Percentiles rank a stretch among this genome's conserved stretches.
Conservation (phyloP, 768 basidiomycete genomes). For the Pulveroboletus sp. region DNA sequence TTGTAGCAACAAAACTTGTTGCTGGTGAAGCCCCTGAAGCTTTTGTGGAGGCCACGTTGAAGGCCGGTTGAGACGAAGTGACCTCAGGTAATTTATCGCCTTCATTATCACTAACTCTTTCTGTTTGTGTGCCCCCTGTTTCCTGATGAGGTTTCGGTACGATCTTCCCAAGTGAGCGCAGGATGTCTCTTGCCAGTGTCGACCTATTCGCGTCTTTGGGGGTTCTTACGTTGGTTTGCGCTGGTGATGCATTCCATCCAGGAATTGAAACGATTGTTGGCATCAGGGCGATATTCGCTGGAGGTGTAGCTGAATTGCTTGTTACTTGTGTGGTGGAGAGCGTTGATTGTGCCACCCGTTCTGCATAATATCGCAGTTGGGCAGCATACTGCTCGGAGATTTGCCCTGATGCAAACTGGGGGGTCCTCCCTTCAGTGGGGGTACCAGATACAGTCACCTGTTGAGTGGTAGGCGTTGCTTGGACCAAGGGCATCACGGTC, state of each 20-base stretch:
- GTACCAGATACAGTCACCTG: not conserved
- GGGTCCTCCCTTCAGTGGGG: not conserved
- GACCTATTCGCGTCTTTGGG: constrained; percentile 44
- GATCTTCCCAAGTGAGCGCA: constrained; percentile 44
- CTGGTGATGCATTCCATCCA: not conserved
- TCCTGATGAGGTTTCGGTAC: constrained; percentile 7
- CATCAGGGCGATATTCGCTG: not conserved
- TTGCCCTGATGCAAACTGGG: not conserved
- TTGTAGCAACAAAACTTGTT: not conserved
- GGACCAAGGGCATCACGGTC: not conserved
- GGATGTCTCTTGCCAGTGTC: constrained; percentile 51
- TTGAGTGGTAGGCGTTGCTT: not conserved
- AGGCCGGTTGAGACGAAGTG: not conserved
- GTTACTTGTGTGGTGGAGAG: constrained; percentile 3
- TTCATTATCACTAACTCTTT: not conserved
- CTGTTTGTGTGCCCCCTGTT: not conserved
- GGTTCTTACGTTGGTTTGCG: constrained; percentile 13
- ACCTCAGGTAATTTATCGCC: not conserved
- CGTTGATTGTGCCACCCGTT: constrained; percentile 10
- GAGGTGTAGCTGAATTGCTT: not conserved
- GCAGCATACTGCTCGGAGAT: constrained; percentile 3
- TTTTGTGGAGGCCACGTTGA: not conserved
- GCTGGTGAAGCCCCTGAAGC: not conserved
- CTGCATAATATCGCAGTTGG: constrained; percentile 22
- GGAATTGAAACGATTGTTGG: constrained; percentile 9